Base-by-base conservation (phyloP, 2,329 filamentous ascomycete genomes). In the Pestalotiopsis sp. region DNA sequence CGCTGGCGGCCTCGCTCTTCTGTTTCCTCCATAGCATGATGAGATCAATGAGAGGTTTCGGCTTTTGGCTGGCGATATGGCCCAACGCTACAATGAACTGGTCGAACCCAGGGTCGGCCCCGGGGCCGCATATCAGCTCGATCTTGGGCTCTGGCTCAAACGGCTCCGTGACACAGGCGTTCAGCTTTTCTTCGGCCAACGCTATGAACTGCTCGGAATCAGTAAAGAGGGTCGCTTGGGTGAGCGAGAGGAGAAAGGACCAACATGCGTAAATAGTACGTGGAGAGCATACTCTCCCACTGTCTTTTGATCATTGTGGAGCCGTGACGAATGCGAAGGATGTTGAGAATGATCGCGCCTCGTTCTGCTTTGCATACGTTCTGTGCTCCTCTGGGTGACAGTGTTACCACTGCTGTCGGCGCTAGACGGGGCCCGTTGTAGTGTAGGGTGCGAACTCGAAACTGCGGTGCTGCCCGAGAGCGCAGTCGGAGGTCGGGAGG, bases 21-120 rank as follows among this genome's bases (percentile, higher is more conserved):
- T 90, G 93, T 80, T 98, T 98, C 67, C 96, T 91, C 96, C 96
- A 99, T 39, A 97, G 88, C 93, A 99, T 99, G 79, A 99, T 94
- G 23, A 93, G 95, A 80, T 99, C 96, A 75, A 99, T 98, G 65
- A 99, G 82, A 4, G 94, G 93, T 78, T 97, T 98, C 4, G 97
- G 97, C 77, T 97, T 97, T 73, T 95, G 92, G 69, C 94, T 93
- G 66, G 95, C 94, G 76, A 99, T 97, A 78, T 98, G 95, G 3
- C 96, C 96, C 52, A 99, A 86, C 17, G 97, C 96, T 36, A 91
- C 90, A 72, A 99, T 97, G 75, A 97, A 89, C 81, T 98, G 95
- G 79, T 99, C 96, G 77, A 99, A 99, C 12, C 89, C 90, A 1
- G 91, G 87, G 78, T 99, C 96, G 55, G 93, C 92, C 17, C 95